Evolutionary conservation across 441 rosid species (phyloP), one percentile per base, ranked within the genome.

Genomic region (Adansonia madagascariensis): DNA sequence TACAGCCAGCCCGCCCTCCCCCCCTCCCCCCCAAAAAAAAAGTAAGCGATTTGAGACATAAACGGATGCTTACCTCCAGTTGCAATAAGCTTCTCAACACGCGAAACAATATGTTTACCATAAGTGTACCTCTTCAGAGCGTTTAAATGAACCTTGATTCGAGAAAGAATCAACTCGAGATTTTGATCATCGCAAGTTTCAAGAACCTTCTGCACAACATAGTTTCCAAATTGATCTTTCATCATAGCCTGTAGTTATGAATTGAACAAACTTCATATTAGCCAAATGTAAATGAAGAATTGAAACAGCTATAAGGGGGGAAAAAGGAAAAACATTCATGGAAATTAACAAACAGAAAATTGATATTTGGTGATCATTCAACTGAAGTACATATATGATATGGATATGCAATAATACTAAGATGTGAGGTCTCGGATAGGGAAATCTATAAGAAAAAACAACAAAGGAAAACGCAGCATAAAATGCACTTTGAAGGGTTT

Each of bases 201-300:
- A 44, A 95, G 90, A 82, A 95, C 99, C 88, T 93, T 95, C 74
- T 95, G 99, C 74, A 93, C 99, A 2, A 95, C 99, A 77, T 95
- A 95, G 86, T 95, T 95, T 79, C 97, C 99, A 57, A 91, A 93
- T 53, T 97, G 97, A 85, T 95, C 99, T 80, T 92, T 95, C 98
- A 95, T 95, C 99, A 95, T 93, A 8, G 92, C 97, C 99, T 91
- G 93, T 89, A 77, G 69, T 79, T 78, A 73, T 43, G 56, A 66
- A 80, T 68, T 35, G 56, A 61, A 73, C 61, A 74, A 46, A 66
- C 44, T 15, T 49, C 27, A 41, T 17, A 20, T 43, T 43, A 14
- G 35, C 49, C 6, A 46, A 11, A 18, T 59, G 50, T 15, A 1
- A 8, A 46, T 20, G 57, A 73, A 63, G 14, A 62, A 66, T 20